Conservation (phyloP, 306 rosid species). For the Ziziphus jujuba region DNA sequence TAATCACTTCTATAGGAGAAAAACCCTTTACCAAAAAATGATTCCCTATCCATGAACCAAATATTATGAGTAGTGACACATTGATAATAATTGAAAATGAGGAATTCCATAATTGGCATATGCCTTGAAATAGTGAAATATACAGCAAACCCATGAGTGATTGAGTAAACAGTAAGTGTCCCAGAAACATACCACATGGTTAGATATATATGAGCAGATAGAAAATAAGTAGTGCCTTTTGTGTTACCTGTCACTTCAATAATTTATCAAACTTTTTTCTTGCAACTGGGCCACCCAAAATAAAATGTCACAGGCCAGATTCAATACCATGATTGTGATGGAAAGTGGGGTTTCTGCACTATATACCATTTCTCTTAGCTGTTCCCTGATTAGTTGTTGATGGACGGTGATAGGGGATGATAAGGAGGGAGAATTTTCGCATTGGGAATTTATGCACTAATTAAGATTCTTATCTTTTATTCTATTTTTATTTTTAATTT, state of each 20-base stretch:
- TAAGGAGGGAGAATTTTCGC: conserved; percentile 1
- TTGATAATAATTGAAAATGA: background rate
- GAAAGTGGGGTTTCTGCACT: conserved; percentile 22
- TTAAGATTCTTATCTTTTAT: conserved; percentile 6
- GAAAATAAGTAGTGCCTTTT: background rate
- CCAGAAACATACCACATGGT: background rate
- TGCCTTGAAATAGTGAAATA: too few relatives aligned
- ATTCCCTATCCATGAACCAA: too few relatives aligned
- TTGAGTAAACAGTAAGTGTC: background rate
- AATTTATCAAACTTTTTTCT: conserved; percentile 20
- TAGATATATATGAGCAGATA: background rate
- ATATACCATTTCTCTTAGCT: background rate
- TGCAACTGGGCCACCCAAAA: conserved; percentile 22
- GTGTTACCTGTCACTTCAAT: background rate
- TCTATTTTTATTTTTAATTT: background rate
- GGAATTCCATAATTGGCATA: background rate
- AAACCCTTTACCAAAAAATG: too few relatives aligned
- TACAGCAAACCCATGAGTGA: background rate
- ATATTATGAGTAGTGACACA: too few relatives aligned
- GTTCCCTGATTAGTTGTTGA: background rate
- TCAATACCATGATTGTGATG: conserved; percentile 26
- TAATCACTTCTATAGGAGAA: too few relatives aligned
- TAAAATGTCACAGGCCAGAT: conserved; percentile 12
- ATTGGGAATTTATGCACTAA: conserved; percentile 6
- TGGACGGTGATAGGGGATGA: conserved; percentile 12